Base-by-base conservation (phyloP, 2,329 filamentous ascomycete species). In the Rutstroemia sp. region DNA sequence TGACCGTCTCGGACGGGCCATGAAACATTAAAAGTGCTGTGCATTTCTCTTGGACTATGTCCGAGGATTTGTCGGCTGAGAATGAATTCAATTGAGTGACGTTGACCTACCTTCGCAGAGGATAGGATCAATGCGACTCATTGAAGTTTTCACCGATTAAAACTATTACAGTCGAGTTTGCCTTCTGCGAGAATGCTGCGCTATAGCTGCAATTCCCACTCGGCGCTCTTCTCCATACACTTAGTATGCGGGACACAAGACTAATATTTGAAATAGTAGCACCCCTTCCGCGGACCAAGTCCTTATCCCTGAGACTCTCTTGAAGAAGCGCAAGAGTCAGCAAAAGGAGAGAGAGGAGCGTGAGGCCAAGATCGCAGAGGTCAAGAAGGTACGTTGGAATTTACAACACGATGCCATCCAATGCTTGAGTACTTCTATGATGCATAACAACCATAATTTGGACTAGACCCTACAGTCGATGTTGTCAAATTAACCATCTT, bases 281-380 rank as follows among this genome's bases (percentile, higher is more conserved):
- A 89, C 96, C 73, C 90, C 94, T 68, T 95, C 91, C 76, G 79
- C 92, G 78, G 89, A 96, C 77, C 88, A 97, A 77, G 86, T 99
- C 76, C 83, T 97, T 76, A 90, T 97, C 74, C 94, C 94, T 69
- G 94, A 99, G 89, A 99, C 94, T 71, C 89, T 99, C 73, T 86
- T 99, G 77, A 99, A 99, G 89, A 99, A 99, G 90, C 89, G 94
- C 82, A 99, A 99, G 91, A 90, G 85, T 77, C 92, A 96, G 81
- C 94, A 99, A 86, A 96, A 96, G 86, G 91, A 92, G 75, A 89
- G 92, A 76, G 92, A 94, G 76, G 89, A 92, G 79, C 87, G 86
- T 75, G 77, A 82, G 68, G 82, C 88, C 65, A 88, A 89, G 71
- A 75, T 84, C 66, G 83, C 91, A 78, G 88, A 95, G 83, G 88